A percentile compares a stretch with the other conserved stretches of the same genome.
These are phyloP conservation scores for Zancudomyces culisetae DNA, from an alignment of 371 early-diverging fungal species.

Conservation along the genomic window DNA sequence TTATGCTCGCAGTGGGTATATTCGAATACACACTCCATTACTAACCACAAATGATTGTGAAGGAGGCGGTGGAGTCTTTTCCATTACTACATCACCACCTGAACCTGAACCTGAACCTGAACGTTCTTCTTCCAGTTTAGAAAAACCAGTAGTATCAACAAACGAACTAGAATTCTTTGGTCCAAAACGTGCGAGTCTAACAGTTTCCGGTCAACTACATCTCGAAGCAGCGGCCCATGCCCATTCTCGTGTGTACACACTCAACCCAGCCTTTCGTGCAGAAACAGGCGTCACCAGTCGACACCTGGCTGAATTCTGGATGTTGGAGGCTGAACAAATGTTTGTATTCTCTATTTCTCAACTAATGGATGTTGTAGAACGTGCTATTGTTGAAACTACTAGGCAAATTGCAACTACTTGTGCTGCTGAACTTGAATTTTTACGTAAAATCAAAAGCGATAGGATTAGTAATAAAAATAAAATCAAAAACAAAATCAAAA, in stretches of 20 bases:
- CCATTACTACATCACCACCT: slow-evolving; percentile 2
- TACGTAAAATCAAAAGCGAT: too few species aligned
- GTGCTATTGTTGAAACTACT: slow-evolving; percentile 13
- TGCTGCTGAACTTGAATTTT: slow-evolving; percentile 11
- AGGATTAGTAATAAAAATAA: too few species aligned
- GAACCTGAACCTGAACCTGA: too few species aligned
- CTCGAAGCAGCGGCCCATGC: slow-evolving; percentile 58
- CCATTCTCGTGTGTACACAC: slow-evolving; percentile 63
- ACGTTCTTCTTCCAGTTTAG: too few species aligned
- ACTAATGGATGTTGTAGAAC: slow-evolving; percentile 29
- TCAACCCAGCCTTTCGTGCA: slow-evolving; percentile 77
- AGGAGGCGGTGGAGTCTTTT: slow-evolving; percentile 81
- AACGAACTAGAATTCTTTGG: slow-evolving; percentile 59
- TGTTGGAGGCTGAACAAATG: slow-evolving; percentile 79
- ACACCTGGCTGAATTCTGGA: slow-evolving; percentile 88
- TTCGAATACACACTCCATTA: slow-evolving; percentile 65
- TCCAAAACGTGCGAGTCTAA: slow-evolving; percentile 51
- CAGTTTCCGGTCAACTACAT: slow-evolving; percentile 81
- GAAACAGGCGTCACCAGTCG: slow-evolving; percentile 65
- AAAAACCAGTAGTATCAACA: too few species aligned
- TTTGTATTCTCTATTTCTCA: slow-evolving; percentile 32
- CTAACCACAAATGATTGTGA: slow-evolving; percentile 80
- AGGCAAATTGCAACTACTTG: slow-evolving; percentile 8
- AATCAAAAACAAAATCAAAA: too few species aligned
- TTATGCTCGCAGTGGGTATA: slow-evolving; percentile 52